These are phyloP conservation scores for Chlamydomonas incerta DNA, from an alignment of 139 green algal species.

Conservation along the genomic window DNA sequence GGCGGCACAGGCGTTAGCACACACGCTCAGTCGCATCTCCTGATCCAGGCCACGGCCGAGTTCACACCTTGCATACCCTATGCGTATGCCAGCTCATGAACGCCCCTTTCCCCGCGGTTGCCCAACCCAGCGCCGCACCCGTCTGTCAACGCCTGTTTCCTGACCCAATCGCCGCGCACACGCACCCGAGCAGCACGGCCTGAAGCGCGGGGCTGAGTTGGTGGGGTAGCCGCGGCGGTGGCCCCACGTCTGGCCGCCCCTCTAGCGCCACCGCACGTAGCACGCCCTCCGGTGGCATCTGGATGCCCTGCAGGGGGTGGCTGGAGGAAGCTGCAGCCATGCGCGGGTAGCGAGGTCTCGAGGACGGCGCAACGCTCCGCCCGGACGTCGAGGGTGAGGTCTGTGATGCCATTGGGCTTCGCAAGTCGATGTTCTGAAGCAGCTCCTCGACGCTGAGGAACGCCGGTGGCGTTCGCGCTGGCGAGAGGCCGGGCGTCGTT, in stretches of 20 bases:
- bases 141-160: no score
- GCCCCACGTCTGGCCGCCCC: not conserved
- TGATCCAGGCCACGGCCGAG: no score
- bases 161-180: no score
- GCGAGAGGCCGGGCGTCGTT: not conserved
- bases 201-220: slow-evolving; percentile 24
- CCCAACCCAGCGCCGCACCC: no score
- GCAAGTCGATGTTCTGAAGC: not conserved
- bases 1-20: no score
- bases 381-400: not conserved
- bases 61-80: no score
- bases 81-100: no score
- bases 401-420: not conserved
- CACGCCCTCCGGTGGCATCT: not conserved
- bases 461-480: not conserved
- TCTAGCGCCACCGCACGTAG: not conserved
- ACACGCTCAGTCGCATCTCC: no score
- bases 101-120: no score
- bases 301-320: not conserved
- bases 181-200: slow-evolving; percentile 22
- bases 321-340: not conserved
- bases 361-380: no score
- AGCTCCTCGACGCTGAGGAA: slow-evolving; percentile 21
- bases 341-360: no score
- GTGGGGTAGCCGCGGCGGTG: slow-evolving; percentile 15